Base-by-base conservation (phyloP, 164 flowering plant species). In the Echeveria elegans region DNA sequence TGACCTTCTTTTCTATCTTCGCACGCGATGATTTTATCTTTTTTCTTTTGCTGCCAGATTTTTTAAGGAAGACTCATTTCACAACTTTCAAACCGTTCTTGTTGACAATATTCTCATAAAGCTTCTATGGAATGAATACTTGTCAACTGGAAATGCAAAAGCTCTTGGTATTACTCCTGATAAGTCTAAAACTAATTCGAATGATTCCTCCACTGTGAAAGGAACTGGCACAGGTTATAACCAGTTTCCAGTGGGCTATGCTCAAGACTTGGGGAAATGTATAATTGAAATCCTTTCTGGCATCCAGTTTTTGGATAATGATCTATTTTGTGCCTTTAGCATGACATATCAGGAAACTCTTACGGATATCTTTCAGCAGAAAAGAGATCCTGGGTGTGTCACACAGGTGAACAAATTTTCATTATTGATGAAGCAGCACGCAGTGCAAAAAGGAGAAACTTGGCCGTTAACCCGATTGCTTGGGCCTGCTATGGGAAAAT, bases 391-490 rank as follows among this genome's bases (percentile, higher is more conserved):
- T 66, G 82, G 62, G 45, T 72, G 53, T 75, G 64, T 78, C 4
- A 83, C 77, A 15, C 77, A 68, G 69, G 58, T 86, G 10, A 77
- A 79, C 32, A 73, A 74, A 14, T 87, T 94, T 78, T 66, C 88
- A 32, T 68, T 73, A n/a, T 68, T 85, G 64, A 59, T 89, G 69
- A 84, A 85, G 48, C 74, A 77, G 72, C 76, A 82, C 68, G 83
- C 82, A 11, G 75, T 81, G 66, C 74, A 65, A 59, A 80, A 79
- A 74, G 91, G 87, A 71, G 92, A 88, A 76, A 70, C 64, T 26
- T 94, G 99, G 99, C 99, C 95, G 32, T 72, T 91, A 72, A 68
- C 63, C 65, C 56, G 72, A 73, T 71, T 94, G 52, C 82, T 85
- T 34, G 92, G 91, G 41, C 96, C 99, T 52, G 72, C 80, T 78